Percentiles rank a stretch among this genome's conserved stretches.
Conservation (phyloP, 129 eudicot species). For the Silybum marianum region DNA sequence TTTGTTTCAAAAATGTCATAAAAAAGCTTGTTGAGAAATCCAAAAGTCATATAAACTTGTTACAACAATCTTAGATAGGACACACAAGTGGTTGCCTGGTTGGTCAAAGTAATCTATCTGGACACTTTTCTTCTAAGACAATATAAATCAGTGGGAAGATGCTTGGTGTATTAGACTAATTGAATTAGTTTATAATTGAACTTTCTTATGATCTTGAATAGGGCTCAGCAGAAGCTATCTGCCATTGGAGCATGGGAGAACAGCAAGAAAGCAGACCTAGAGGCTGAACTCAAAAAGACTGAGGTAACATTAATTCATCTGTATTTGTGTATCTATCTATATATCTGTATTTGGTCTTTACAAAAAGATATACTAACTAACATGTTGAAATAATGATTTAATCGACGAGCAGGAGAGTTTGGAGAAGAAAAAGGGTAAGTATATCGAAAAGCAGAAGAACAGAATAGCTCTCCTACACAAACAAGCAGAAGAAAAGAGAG, state of each 20-base stretch:
- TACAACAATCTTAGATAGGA: too few species aligned
- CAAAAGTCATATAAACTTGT: too few species aligned
- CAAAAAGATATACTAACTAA: neutral
- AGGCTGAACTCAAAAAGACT: constrained; percentile 71
- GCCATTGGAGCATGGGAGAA: constrained; percentile 79
- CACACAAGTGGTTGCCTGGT: too few species aligned
- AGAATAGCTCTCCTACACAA: constrained; percentile 62
- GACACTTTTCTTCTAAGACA: neutral
- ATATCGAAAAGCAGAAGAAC: constrained; percentile 73
- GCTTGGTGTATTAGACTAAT: neutral
- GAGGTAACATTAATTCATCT: constrained; percentile 55
- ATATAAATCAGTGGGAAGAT: neutral
- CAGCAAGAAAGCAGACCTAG: constrained; percentile 82
- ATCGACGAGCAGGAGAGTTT: constrained; percentile 49
- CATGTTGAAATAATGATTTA: constrained; percentile 2
- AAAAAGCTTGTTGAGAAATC: too few species aligned
- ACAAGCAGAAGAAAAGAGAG: constrained; percentile 84
- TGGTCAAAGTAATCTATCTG: too few species aligned
- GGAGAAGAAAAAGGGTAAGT: constrained; percentile 85
- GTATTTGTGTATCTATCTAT: neutral
- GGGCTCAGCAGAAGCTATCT: constrained; percentile 80
- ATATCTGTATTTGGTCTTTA: neutral
- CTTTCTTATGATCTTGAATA: constrained; percentile 20
- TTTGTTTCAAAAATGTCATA: too few species aligned
- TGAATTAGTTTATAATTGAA: neutral